phyloP scores from a whole-genome alignment of 257 asterid genomes.

The Fraxinus pennsylvanica region DNA sequence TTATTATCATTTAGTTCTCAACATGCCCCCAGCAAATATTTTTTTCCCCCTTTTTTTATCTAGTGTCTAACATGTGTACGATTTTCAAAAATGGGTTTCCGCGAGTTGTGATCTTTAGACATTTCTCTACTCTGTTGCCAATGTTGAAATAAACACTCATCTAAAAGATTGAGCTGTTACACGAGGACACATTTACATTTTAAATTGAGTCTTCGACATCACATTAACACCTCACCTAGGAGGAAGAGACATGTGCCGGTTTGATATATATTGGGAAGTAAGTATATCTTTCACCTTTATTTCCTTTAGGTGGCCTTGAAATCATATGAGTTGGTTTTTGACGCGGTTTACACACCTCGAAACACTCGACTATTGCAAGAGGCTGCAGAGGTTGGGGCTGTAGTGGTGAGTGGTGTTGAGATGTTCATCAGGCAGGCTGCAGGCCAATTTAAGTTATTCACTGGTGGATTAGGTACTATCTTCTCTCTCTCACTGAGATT shows the following conservation, averaged over 20 bases:
- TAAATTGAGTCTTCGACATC: no score
- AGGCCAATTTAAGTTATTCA: slow-evolving; percentile 62
- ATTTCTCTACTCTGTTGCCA: background rate
- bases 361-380: slow-evolving; percentile 62
- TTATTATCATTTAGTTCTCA: background rate
- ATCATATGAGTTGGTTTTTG: slow-evolving; percentile 64
- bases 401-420: slow-evolving; percentile 72
- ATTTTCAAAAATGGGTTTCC: background rate
- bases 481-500: slow-evolving; percentile 12
- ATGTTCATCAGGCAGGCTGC: slow-evolving; percentile 74
- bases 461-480: slow-evolving; percentile 56
- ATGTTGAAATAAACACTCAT: background rate
- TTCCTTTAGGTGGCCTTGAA: slow-evolving; percentile 45
- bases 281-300: background rate
- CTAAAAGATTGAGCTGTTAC: no score
- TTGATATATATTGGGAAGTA: background rate
- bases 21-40: background rate
- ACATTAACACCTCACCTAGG: no score
- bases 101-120: background rate
- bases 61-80: background rate
- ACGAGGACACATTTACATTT: no score
- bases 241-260: background rate
- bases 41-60: background rate
- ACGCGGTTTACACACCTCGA: slow-evolving; percentile 69
- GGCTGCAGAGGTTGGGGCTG: slow-evolving; percentile 68